Evolutionary conservation across 1,284 basidiomycete genomes (phyloP).

Genomic region (Ceratobasidium sp.): DNA sequence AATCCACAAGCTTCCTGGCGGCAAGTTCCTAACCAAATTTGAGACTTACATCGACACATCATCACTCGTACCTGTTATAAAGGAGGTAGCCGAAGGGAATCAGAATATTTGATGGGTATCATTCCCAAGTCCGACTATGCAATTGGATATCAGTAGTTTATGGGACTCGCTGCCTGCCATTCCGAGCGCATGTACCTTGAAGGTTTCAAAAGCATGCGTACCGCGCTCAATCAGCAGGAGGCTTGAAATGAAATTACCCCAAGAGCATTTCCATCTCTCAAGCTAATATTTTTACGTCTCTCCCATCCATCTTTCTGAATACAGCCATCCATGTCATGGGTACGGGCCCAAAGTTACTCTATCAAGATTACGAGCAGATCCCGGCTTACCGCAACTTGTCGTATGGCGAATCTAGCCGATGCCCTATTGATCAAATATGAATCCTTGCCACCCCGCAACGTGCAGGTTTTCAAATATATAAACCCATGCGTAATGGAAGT

Average conservation of each 20-base stretch:
- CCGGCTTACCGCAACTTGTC: no score
- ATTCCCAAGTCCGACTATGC: background rate
- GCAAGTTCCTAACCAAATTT: slow-evolving; percentile 18
- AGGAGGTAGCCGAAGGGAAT: slow-evolving; percentile 10
- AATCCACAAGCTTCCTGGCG: slow-evolving; percentile 18
- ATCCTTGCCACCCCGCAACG: background rate
- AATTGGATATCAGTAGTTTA: background rate
- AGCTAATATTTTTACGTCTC: background rate
- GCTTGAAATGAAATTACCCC: background rate
- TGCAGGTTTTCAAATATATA: background rate
- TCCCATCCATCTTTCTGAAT: background rate
- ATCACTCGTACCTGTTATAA: background rate
- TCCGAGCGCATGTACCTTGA: background rate
- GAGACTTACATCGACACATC: slow-evolving; percentile 32
- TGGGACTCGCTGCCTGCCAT: background rate
- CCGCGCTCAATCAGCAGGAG: background rate
- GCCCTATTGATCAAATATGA: background rate
- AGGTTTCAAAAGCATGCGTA: background rate
- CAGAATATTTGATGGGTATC: no score
- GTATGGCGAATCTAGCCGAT: background rate
- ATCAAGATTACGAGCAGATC: no score
- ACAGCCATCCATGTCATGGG: background rate
- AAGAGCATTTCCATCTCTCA: background rate
- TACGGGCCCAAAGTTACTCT: background rate
- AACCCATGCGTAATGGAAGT: background rate